These are phyloP conservation scores for Debaryomyces fabryi DNA, from an alignment of 1,139 yeast species.

Conservation along the genomic window DNA sequence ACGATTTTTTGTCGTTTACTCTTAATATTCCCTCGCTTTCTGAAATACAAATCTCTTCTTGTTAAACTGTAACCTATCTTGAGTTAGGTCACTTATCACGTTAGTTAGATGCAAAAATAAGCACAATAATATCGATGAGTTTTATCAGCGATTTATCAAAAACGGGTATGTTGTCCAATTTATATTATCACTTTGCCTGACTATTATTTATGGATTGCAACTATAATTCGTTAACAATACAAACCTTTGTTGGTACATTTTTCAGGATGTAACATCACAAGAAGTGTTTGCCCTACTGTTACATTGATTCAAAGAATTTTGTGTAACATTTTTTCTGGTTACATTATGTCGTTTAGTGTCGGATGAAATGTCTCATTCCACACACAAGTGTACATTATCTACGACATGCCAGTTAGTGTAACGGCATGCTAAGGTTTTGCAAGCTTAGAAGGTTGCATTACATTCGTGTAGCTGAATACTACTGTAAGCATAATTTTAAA, in stretches of 20 bases:
- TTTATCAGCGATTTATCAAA: not conserved
- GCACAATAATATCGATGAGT: not conserved
- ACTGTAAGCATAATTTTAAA: not conserved
- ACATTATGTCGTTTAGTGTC: conserved; percentile 4
- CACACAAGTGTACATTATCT: not conserved
- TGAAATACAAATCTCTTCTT: not conserved
- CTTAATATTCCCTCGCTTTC: not conserved
- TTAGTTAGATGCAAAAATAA: not conserved
- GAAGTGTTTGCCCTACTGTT: not conserved
- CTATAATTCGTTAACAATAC: not conserved
- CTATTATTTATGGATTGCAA: not conserved
- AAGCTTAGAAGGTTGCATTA: not conserved
- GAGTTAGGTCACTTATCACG: not conserved
- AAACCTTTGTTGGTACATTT: not conserved
- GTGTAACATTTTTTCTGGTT: conserved; percentile 5
- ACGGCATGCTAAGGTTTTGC: not conserved
- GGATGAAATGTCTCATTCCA: not conserved
- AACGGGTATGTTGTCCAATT: not conserved
- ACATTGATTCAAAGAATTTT: conserved; percentile 3
- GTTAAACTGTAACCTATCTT: not conserved
- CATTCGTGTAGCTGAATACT: not conserved
- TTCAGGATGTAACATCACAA: conserved; percentile 6
- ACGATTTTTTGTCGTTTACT: not conserved
- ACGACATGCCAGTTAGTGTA: not conserved
- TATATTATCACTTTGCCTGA: not conserved